phyloP scores from a whole-genome alignment of 176 grass and related monocot genomes.

The Puccinellia tenuiflora region DNA sequence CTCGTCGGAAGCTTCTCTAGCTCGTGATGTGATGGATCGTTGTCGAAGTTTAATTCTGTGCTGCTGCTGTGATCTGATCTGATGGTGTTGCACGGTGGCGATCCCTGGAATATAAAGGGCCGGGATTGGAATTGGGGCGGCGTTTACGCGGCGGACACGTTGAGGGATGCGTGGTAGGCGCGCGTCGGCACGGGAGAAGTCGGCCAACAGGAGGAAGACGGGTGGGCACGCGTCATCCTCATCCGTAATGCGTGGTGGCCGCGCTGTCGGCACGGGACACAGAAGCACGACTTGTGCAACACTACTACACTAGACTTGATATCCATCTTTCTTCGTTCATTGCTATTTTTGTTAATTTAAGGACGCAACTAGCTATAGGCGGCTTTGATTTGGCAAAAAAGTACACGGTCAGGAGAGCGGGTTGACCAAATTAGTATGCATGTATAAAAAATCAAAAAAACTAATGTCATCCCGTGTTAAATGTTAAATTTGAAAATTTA shows the following conservation, averaged over 20 bases:
- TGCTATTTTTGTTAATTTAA: too few relatives aligned
- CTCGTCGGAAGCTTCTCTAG: neutral
- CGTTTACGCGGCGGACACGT: neutral
- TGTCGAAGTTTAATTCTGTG: neutral
- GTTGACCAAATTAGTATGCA: too few relatives aligned
- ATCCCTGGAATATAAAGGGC: neutral
- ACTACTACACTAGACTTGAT: neutral
- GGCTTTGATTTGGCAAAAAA: too few relatives aligned
- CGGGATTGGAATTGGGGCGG: neutral
- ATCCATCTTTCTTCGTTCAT: neutral
- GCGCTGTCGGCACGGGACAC: neutral
- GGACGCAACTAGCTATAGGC: too few relatives aligned
- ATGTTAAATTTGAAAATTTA: too few relatives aligned
- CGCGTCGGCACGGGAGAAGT: conserved; percentile 4
- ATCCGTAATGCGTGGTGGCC: neutral
- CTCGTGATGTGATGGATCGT: neutral
- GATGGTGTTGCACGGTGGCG: neutral
- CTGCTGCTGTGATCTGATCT: neutral
- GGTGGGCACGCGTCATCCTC: neutral
- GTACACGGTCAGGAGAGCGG: too few relatives aligned
- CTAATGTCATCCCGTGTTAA: too few relatives aligned
- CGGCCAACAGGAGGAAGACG: neutral
- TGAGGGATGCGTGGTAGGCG: neutral
- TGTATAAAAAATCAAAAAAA: too few relatives aligned
- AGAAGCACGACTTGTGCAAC: neutral